Conservation (phyloP, 345 rosid species). For the Dimocarpus longan region DNA sequence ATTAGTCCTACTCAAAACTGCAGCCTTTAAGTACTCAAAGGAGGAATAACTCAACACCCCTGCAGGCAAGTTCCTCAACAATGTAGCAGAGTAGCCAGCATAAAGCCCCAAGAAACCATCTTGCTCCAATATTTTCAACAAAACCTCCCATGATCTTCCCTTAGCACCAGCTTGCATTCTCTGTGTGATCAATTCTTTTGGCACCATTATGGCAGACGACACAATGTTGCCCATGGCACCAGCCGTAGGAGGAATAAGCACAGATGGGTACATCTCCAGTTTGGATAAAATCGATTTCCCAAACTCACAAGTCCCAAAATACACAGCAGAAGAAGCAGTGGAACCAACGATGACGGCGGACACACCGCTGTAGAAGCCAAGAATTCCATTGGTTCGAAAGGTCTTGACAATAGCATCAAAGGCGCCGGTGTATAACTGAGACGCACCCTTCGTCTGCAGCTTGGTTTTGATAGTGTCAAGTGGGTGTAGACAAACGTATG, state of each 20-base stretch:
- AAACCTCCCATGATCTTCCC: constrained; percentile 80
- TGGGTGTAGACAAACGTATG: constrained; percentile 82
- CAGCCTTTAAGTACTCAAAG: constrained; percentile 84
- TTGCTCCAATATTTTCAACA: constrained; percentile 70
- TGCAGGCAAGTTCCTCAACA: constrained; percentile 87
- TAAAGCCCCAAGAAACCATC: constrained; percentile 90
- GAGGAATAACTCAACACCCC: constrained; percentile 93
- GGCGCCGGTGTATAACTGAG: constrained; percentile 61
- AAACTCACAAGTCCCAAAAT: constrained; percentile 94
- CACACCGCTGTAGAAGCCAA: constrained; percentile 87
- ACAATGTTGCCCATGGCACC: constrained; percentile 97
- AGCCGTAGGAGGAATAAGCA: constrained; percentile 89
- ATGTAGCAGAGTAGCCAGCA: constrained; percentile 87
- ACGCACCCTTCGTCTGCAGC: constrained; percentile 86
- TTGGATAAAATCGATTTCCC: constrained; percentile 82
- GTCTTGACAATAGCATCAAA: constrained; percentile 77
- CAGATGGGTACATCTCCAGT: constrained; percentile 57
- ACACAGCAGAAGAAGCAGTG: constrained; percentile 83
- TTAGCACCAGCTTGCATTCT: constrained; percentile 90
- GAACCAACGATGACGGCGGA: constrained; percentile 95
- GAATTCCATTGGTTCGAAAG: constrained; percentile 70
- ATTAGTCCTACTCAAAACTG: constrained; percentile 61
- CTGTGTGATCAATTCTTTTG: constrained; percentile 87
- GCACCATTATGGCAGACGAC: constrained; percentile 94
- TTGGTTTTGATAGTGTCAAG: constrained; percentile 91